Evolutionary conservation across 2,329 filamentous ascomycete species (phyloP).

Genomic region (Chaetomium sp.): DNA sequence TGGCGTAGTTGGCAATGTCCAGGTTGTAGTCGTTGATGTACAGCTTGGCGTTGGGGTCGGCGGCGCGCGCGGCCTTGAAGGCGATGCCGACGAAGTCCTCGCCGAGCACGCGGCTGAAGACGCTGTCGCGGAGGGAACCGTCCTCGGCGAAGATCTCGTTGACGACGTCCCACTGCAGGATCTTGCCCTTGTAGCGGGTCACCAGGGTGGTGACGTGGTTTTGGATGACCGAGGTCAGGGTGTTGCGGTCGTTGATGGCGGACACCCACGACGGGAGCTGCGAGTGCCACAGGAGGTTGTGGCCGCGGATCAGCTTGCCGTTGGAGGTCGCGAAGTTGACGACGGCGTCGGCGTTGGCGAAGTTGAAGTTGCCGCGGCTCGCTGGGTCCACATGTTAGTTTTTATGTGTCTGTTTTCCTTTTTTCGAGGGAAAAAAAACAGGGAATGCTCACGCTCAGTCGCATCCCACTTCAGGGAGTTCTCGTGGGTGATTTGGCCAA

Average conservation of each 20-base stretch:
- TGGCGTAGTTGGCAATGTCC: slow-evolving; percentile 52
- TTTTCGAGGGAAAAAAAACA: not conserved
- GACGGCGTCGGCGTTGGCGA: slow-evolving; percentile 5
- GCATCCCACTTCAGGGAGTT: slow-evolving; percentile 15
- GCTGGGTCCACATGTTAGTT: slow-evolving; percentile 7
- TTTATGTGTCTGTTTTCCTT: too few species aligned
- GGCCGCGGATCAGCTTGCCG: slow-evolving; percentile 52
- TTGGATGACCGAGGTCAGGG: slow-evolving; percentile 49
- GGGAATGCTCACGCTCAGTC: slow-evolving; percentile 8
- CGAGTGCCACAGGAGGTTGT: slow-evolving; percentile 61
- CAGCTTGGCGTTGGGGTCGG: slow-evolving; percentile 60
- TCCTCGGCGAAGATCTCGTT: slow-evolving; percentile 60
- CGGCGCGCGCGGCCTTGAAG: slow-evolving; percentile 59
- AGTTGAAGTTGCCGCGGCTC: slow-evolving; percentile 10
- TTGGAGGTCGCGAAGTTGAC: slow-evolving; percentile 7
- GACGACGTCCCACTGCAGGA: slow-evolving; percentile 56
- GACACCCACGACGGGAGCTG: slow-evolving; percentile 55
- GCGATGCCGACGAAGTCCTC: slow-evolving; percentile 65
- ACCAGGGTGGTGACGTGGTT: slow-evolving; percentile 55
- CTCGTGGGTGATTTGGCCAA: slow-evolving; percentile 10
- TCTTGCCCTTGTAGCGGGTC: slow-evolving; percentile 56
- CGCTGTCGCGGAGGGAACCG: slow-evolving; percentile 50
- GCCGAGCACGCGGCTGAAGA: slow-evolving; percentile 63
- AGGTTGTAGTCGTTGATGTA: slow-evolving; percentile 74
- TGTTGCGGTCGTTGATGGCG: slow-evolving; percentile 44